Evolutionary conservation across 176 grass and related monocot species (phyloP).

Genomic region (Lolium rigidum): DNA sequence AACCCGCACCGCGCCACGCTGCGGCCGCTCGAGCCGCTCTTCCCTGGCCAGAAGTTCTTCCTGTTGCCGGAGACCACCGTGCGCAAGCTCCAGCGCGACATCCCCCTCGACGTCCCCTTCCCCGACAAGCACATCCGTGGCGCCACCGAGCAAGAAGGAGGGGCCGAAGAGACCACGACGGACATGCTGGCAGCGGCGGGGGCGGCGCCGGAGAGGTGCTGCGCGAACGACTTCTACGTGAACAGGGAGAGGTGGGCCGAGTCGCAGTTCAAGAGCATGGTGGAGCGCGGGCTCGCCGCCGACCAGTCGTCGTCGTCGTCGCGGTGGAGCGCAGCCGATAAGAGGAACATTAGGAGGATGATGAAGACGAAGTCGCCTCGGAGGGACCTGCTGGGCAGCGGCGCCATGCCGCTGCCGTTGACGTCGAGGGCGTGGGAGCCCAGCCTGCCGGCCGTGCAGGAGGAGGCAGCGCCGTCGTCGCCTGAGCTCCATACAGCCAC

Average conservation of each 20-base stretch:
- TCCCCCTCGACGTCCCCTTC: conserved; percentile 39
- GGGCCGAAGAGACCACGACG: background rate
- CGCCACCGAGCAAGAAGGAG: background rate
- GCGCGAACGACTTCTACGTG: conserved; percentile 43
- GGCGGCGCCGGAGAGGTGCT: background rate
- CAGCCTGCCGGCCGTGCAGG: conserved; percentile 50
- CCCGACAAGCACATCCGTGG: background rate
- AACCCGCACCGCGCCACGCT: conserved; percentile 58
- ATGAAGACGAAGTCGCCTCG: background rate
- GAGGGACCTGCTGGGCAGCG: background rate
- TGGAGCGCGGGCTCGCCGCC: conserved; percentile 9
- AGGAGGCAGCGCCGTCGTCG: conserved; percentile 21
- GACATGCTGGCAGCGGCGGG: background rate
- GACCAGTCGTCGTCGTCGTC: background rate
- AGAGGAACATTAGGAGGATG: background rate
- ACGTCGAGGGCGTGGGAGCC: conserved; percentile 54
- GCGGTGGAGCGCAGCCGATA: background rate
- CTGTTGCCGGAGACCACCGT: conserved; percentile 54
- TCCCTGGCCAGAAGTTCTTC: conserved; percentile 67
- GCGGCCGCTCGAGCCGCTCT: conserved; percentile 42
- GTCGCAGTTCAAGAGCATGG: conserved; percentile 33
- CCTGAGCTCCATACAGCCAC: background rate
- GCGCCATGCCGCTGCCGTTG: background rate
- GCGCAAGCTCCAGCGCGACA: conserved; percentile 33
- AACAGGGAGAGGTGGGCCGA: conserved; percentile 41